phyloP scores from a whole-genome alignment of 2,329 filamentous ascomycete species.

The Aspergillus thermomutatus region DNA sequence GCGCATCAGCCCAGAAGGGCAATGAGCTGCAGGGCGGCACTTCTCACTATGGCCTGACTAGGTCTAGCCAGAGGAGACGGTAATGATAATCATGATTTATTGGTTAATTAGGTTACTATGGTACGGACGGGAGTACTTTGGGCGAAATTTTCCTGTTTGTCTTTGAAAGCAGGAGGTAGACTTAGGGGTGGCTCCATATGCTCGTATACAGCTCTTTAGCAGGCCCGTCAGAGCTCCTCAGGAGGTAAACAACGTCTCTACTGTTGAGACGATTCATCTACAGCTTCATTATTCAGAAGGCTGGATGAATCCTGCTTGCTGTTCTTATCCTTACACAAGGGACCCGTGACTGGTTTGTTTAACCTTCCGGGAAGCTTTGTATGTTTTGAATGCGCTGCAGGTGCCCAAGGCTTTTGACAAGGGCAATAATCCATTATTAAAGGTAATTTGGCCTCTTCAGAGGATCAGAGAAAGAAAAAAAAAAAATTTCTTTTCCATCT shows the following conservation, averaged over 20 bases:
- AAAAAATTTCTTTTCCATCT: neutral
- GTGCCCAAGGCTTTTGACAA: neutral
- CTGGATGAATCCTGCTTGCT: too few species aligned
- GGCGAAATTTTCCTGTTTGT: neutral
- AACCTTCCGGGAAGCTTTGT: neutral
- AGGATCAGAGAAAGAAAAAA: neutral
- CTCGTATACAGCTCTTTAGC: neutral
- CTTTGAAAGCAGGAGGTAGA: neutral
- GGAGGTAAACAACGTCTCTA: neutral
- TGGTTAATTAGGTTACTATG: neutral
- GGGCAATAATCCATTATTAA: neutral
- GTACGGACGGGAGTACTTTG: neutral
- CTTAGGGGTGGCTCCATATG: neutral
- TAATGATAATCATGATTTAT: neutral
- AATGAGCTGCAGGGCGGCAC: slow-evolving; percentile 24
- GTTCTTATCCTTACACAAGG: neutral
- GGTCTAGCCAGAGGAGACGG: slow-evolving; percentile 3
- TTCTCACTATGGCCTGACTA: slow-evolving; percentile 3
- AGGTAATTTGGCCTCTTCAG: neutral
- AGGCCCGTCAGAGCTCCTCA: neutral
- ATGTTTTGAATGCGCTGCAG: neutral
- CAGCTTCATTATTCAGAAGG: neutral
- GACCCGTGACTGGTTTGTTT: neutral
- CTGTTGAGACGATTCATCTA: too few species aligned
- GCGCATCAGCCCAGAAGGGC: slow-evolving; percentile 12